These are phyloP conservation scores for Cryomyces antarcticus DNA, from an alignment of 495 filamentous ascomycete species.

Conservation along the genomic window DNA sequence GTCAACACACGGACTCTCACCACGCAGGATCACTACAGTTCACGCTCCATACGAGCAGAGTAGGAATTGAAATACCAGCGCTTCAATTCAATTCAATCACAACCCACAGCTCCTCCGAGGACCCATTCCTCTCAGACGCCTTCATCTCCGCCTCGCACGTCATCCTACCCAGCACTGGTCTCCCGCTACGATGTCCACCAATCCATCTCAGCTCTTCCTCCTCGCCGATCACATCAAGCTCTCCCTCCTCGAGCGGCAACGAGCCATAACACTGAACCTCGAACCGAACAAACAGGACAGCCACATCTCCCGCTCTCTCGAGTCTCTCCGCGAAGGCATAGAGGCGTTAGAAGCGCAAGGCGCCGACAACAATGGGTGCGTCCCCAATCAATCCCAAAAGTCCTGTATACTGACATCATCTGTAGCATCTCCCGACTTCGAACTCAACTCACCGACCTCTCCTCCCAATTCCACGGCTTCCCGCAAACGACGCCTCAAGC, in stretches of 20 bases:
- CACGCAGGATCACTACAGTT: too few species aligned
- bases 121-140: background rate
- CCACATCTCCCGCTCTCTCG: constrained; percentile 73
- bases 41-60: too few species aligned
- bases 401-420: too few species aligned
- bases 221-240: constrained; percentile 64
- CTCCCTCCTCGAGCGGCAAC: constrained; percentile 68
- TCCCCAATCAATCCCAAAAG: too few species aligned
- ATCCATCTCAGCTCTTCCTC: constrained; percentile 40
- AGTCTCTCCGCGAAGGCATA: constrained; percentile 68
- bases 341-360: constrained; percentile 47
- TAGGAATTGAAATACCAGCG: too few species aligned
- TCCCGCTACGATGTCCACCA: constrained; percentile 30
- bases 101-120: too few species aligned
- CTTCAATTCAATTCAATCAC: too few species aligned
- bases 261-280: constrained; percentile 62
- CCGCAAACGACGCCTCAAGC: constrained; percentile 22
- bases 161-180: background rate
- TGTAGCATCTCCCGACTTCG: constrained; percentile 11
- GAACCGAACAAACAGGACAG: constrained; percentile 71
- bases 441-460: constrained; percentile 35
- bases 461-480: constrained; percentile 40
- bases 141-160: background rate
- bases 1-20: too few species aligned
- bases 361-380: constrained; percentile 15